These are phyloP conservation scores for Suzukiozyma palmioleophila DNA, from an alignment of 1,139 yeast species.

Conservation along the genomic window DNA sequence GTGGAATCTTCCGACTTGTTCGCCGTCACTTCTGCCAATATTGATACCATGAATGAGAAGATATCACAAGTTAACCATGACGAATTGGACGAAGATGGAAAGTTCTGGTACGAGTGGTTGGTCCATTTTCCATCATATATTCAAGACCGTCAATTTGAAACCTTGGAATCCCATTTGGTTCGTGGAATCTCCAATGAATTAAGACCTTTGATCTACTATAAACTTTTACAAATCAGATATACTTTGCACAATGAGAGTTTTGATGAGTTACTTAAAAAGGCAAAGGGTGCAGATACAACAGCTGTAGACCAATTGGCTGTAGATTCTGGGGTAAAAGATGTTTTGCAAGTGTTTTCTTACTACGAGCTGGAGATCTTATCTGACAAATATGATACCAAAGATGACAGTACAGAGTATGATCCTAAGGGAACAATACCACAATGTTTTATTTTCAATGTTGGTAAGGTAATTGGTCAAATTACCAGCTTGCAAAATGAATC, in stretches of 20 bases:
- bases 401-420: not conserved
- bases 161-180: constrained; percentile 24
- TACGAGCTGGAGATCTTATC: constrained; percentile 25
- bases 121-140: constrained; percentile 13
- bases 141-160: constrained; percentile 13
- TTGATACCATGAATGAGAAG: constrained; percentile 7
- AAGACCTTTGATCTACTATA: constrained; percentile 30
- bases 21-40: constrained; percentile 3
- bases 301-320: constrained; percentile 18
- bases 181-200: constrained; percentile 31
- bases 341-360: constrained; percentile 30
- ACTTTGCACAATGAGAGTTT: constrained; percentile 27
- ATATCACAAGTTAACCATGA: not conserved
- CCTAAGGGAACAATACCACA: constrained; percentile 13
- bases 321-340: constrained; percentile 20
- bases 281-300: constrained; percentile 16
- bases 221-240: constrained; percentile 29
- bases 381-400: not conserved
- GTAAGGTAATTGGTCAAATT: constrained; percentile 17
- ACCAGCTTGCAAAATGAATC: constrained; percentile 27
- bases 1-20: constrained; percentile 35
- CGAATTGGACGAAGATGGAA: constrained; percentile 8
- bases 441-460: constrained; percentile 20
- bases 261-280: constrained; percentile 26
- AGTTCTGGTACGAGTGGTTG: constrained; percentile 24